Conservation (phyloP, 305 asterid genomes). For the Striga hermonthica region DNA sequence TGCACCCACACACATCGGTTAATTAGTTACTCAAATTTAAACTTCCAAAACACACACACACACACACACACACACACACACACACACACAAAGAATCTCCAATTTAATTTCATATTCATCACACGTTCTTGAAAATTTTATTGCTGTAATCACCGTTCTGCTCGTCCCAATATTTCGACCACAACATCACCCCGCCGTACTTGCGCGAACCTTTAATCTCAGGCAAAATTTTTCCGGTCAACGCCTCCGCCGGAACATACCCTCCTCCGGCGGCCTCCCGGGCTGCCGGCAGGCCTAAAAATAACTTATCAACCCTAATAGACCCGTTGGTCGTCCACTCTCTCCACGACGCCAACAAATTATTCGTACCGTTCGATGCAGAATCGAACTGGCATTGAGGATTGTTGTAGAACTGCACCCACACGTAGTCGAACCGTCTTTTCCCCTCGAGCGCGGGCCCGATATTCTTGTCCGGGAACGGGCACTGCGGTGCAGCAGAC, state of each 20-base stretch:
- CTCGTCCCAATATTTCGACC: slow-evolving; percentile 75
- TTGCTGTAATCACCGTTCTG: slow-evolving; percentile 49
- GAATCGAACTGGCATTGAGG: neutral
- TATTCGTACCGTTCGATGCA: neutral
- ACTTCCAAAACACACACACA: too few relatives aligned
- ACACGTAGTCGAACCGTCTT: neutral
- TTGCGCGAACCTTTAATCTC: slow-evolving; percentile 45
- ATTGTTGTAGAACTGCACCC: neutral
- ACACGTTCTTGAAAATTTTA: slow-evolving; percentile 28
- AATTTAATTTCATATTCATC: too few relatives aligned
- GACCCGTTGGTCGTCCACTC: neutral
- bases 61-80: too few relatives aligned
- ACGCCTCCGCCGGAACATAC: slow-evolving; percentile 50
- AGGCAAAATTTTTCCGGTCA: slow-evolving; percentile 49
- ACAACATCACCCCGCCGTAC: slow-evolving; percentile 82
- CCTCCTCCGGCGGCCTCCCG: slow-evolving; percentile 72
- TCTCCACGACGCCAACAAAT: neutral
- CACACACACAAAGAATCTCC: too few relatives aligned
- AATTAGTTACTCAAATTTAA: too few relatives aligned
- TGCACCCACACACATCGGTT: too few relatives aligned
- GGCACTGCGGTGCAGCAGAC: slow-evolving; percentile 2
- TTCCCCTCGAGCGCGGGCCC: neutral
- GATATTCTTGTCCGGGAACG: neutral
- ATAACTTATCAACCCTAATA: neutral
- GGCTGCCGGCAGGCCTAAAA: slow-evolving; percentile 63